Percentiles rank a stretch among this genome's conserved stretches.
These are phyloP conservation scores for Malbranchea zuffiana DNA, from an alignment of 2,329 filamentous ascomycete genomes.

Conservation along the genomic window DNA sequence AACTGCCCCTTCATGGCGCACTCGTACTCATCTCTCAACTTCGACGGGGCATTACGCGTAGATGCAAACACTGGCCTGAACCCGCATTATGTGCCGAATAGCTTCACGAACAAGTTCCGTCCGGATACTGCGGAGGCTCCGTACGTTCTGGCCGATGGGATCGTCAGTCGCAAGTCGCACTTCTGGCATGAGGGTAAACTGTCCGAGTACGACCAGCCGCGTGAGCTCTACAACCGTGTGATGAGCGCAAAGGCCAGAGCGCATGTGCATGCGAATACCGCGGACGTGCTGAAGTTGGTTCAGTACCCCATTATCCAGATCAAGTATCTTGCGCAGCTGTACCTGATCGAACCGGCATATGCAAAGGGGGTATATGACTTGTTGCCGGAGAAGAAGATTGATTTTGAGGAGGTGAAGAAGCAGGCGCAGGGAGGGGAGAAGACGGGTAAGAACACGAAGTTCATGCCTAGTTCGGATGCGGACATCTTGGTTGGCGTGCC, in stretches of 20 bases:
- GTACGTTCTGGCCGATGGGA: not conserved
- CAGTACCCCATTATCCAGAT: constrained; percentile 37
- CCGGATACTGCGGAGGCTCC: not conserved
- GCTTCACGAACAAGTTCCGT: constrained; percentile 1
- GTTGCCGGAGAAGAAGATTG: constrained; percentile 36
- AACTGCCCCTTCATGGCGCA: constrained; percentile 41
- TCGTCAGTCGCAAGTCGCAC: constrained; percentile 1
- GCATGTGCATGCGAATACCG: constrained; percentile 42
- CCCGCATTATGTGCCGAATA: constrained; percentile 7
- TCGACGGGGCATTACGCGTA: constrained; percentile 40
- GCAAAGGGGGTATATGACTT: constrained; percentile 38
- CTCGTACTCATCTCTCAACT: constrained; percentile 38
- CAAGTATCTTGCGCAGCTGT: constrained; percentile 44
- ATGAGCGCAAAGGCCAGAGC: constrained; percentile 17
- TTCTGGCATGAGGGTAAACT: constrained; percentile 1
- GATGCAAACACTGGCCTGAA: constrained; percentile 40
- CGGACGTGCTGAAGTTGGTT: constrained; percentile 36
- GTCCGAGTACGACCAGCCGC: constrained; percentile 1
- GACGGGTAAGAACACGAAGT: constrained; percentile 11
- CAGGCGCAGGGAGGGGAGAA: constrained; percentile 36
- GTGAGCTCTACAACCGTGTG: constrained; percentile 2
- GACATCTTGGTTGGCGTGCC: constrained; percentile 1
- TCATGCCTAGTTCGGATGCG: not conserved
- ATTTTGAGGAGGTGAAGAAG: constrained; percentile 36
- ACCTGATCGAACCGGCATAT: constrained; percentile 41